Evolutionary conservation across 805 yeast species (phyloP), one percentile per base, ranked within the genome.

Genomic region (Yamadazyma tumulicola): DNA sequence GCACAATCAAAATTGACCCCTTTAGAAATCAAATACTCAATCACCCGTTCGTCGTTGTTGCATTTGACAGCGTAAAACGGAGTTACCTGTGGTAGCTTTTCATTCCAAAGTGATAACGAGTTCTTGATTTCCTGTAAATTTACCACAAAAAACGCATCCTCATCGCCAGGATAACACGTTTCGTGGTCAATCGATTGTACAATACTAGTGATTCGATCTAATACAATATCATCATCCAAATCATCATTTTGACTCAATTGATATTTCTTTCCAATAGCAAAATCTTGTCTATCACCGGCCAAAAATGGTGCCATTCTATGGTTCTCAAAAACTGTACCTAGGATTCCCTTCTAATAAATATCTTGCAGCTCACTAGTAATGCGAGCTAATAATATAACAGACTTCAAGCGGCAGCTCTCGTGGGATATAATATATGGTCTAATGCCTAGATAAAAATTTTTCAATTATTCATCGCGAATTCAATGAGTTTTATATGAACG

Each of bases 51-150:
- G 54, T 87, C 80, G 24, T 88, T 83, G 67, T 91, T 91, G 65
- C 97, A 91, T 62, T 91, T 91, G 47, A 91, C 93, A 13, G 98
- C 98, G 60, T 89, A 91, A 53, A 74, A 81, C n/a, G 97, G 96
- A 37, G 75, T 73, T 23, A 91, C 81, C 28, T 79, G 66, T 14
- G 96, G 95, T 50, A 91, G 67, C 25, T 66, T 56, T 15, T 46
- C 32, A 19, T 55, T 52, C 97, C 97, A 91, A 26, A 75, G 64
- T n/a, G 58, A 43, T 41, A 70, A 71, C 35, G 87, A 70, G 38
- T 80, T 70, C 40, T 66, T 67, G 22, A 93, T 73, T 49, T 82
- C 81, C 19, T 85, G 86, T 41, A 87, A 60, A 60, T 91, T 96
- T 47, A 93, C 85, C 28, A 91, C 85, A 51, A 81, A 91, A 53